Evolutionary conservation across 257 asterid genomes (phyloP).

Genomic region (Dorcoceras hygrometricum): DNA sequence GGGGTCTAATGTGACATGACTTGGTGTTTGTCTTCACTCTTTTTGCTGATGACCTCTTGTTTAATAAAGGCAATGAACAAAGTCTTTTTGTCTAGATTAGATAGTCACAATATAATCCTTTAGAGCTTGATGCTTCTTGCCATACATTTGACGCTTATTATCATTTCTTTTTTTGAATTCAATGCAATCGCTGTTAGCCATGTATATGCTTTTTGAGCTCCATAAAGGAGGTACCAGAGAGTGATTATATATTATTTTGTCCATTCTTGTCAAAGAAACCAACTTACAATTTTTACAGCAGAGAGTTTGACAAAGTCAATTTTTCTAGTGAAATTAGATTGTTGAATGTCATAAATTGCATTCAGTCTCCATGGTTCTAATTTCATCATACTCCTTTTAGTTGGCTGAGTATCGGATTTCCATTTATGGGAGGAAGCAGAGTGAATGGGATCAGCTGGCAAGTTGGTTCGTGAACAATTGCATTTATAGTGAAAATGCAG

Average conservation of each 20-base stretch:
- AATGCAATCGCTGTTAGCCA: constrained; percentile 3
- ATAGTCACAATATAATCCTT: not conserved
- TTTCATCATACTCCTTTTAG: constrained; percentile 37
- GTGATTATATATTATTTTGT: not conserved
- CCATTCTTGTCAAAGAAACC: not conserved
- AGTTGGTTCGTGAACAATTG: constrained; percentile 87
- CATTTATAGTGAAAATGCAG: constrained; percentile 74
- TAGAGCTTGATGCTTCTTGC: not conserved
- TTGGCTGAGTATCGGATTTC: constrained; percentile 92
- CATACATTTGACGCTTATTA: not conserved
- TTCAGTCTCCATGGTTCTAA: constrained; percentile 21
- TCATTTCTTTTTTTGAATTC: not conserved
- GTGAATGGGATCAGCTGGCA: constrained; percentile 96
- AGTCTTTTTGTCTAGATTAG: not conserved
- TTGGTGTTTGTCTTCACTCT: constrained; percentile 15
- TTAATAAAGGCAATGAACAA: not conserved
- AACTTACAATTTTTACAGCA: not conserved
- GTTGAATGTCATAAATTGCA: constrained; percentile 19
- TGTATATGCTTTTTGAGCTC: not conserved
- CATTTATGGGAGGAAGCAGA: constrained; percentile 84
- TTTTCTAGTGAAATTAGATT: constrained; percentile 19
- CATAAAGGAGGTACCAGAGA: not conserved
- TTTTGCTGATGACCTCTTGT: constrained; percentile 4
- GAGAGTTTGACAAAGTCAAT: constrained; percentile 4
- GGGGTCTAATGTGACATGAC: not conserved